A percentile compares a stretch with the other conserved stretches of the same genome.
Conservation (phyloP, 495 filamentous ascomycete species). For the Letharia lupina region DNA sequence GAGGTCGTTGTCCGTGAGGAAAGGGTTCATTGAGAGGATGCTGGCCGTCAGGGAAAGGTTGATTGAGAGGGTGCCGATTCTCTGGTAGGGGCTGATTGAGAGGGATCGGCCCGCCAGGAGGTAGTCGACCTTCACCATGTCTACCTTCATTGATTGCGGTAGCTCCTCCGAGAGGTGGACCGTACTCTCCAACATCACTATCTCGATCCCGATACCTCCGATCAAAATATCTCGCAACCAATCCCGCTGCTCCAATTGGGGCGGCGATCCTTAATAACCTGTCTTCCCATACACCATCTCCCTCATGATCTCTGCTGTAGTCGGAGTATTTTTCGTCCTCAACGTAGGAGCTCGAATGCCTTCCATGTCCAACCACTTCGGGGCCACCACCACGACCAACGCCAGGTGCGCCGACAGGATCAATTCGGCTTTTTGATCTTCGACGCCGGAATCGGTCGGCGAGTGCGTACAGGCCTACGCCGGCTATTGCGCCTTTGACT, state of each 20-base stretch:
- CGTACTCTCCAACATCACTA: constrained; percentile 44
- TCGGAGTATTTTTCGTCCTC: constrained; percentile 34
- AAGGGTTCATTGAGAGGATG: constrained; percentile 20
- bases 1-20: constrained; percentile 35
- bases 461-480: constrained; percentile 53
- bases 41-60: constrained; percentile 6
- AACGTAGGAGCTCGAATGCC: constrained; percentile 25
- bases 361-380: constrained; percentile 29
- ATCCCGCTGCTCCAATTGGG: constrained; percentile 53
- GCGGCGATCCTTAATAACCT: constrained; percentile 60
- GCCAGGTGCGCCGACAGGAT: neutral
- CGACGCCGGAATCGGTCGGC: constrained; percentile 38
- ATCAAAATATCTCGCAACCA: constrained; percentile 57
- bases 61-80: constrained; percentile 7
- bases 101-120: constrained; percentile 34
- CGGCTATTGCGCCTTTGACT: constrained; percentile 48
- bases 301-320: constrained; percentile 46
- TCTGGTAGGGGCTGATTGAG: constrained; percentile 30
- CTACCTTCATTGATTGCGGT: constrained; percentile 13
- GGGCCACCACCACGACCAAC: constrained; percentile 18
- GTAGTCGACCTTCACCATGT: constrained; percentile 11
- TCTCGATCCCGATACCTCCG: constrained; percentile 49
- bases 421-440: constrained; percentile 28
- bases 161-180: constrained; percentile 32
- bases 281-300: constrained; percentile 61